Base-by-base conservation (phyloP, 805 yeast genomes). In the Scheffersomyces ergatensis region DNA sequence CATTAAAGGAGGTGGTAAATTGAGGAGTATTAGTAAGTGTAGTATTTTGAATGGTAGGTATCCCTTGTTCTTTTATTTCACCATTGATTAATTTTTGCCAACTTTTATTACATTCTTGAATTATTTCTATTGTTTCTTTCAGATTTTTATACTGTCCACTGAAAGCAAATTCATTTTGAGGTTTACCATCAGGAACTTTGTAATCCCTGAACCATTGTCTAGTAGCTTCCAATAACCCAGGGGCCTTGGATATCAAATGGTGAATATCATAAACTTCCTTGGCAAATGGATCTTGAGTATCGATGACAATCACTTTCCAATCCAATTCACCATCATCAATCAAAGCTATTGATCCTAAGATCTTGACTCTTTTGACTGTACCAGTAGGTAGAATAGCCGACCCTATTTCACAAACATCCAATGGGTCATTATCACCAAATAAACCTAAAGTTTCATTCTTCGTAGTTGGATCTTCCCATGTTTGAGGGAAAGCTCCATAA, bases 181-280 rank as follows among this genome's bases (percentile, higher is more conserved):
- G 96, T 78, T 93, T 93, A 47, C 98, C 99, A 65, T 92, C 99
- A 40, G 99, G 97, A 54, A 89, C 78, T 71, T 93, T 93, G 82
- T 93, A 93, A 69, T 90, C 89, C 66, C 95, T 85, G 82, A 93
- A 93, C 99, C 99, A 93, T 70, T 87, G 95, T 67, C 89, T 83
- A 44, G 98, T 93, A 50, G 96, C 85, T 63, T 95, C 86, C 60
- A 93, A 74, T 44, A 93, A 75, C 40, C 97, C 97, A 45, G 99
- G 99, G 67, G 90, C 82, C 63, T 85, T 83, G 58, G 77, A 79
- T 66, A 80, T 89, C 49, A 93, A 95, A 58, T 93, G 97, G 67
- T 86, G 92, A 54, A 93, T 82, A 65, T 89, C 97, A 62, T 84
- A 78, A 57, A 93, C 72, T 70, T 89, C 84, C 44, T 85, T 60